Evolutionary conservation across 306 rosid genomes (phyloP), one percentile per base, ranked within the genome.

Genomic region (Hippophae tibetana): DNA sequence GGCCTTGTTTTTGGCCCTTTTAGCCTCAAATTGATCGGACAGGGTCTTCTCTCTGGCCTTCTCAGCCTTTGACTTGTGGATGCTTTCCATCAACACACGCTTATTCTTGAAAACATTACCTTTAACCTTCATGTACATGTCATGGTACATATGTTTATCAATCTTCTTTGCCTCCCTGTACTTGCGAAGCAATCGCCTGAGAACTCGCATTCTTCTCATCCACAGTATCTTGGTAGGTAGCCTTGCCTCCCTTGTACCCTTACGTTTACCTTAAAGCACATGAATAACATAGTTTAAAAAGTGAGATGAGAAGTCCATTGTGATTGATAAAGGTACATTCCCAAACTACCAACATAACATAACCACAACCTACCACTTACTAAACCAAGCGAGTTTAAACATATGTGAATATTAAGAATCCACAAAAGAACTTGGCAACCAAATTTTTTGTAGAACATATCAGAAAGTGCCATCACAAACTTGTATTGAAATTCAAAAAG

Each of bases 161-260:
- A 90, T 90, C 80, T 90, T 90, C 80, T 87, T 90, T 0, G 95
- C 58, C 44, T 90, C 96, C 38, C 98, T 55, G 58, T 90, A 90
- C 95, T 90, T 90, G 73, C 98, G 96, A 25, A 90, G 96, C 82
- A 90, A 60, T 47, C 96, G 76, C 77, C 96, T 87, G 60, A 90
- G 89, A 6, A 92, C 98, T 14, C 96, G 92, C 98, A 92, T 76
- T 61, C 98, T 85, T 76, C 98, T 79, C 98, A 92, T 92, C 98
- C 98, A 87, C 5, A 92, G 86, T 52, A 92, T 65, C 54, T 92
- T 92, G 43, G 98, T 92, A 6, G 98, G 98, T 46, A 87, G 86
- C 72, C 98, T 83, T 38, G 98, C 98, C 78, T 92, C 98, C 75
- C 98, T 85, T 0, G 98, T 92, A 74, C 98, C 98, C 86, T 78